Evolutionary conservation across 768 basidiomycete genomes (phyloP), one percentile per base, ranked within the genome.

Genomic region (Lactifluus pinguis): DNA sequence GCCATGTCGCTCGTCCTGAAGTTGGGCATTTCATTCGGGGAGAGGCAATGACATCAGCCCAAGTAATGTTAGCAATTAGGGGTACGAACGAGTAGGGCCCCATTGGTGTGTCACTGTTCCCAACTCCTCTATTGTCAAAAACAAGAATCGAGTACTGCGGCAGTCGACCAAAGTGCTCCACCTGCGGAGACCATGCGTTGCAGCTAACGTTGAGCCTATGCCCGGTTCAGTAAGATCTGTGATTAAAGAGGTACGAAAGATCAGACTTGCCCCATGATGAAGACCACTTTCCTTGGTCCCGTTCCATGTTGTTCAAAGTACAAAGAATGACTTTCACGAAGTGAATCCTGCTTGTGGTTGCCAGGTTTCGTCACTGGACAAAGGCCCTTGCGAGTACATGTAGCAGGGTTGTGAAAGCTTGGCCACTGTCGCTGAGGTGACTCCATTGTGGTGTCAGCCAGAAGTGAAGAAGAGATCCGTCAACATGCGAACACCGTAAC

Each of bases 91-190:
- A 79, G 72, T 92, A 92, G 1, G 89, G 88, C 1, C 89, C 91
- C 48, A 76, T 72, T 0, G 89, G 89, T 45, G 81, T 76, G 4
- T 77, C 81, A 34, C 85, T 88, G 70, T 89, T 80, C 7, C 91
- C 91, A 6, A 88, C 88, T 1, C 91, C 91, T 39, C 91, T 80
- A 69, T 93, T 92, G 71, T 92, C 91, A 68, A 92, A 91, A 5
- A 89, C 87, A 2, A 92, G 75, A 13, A 81, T 74, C 0, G 82
- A 78, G 67, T 85, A 86, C 36, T 81, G 73, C 13, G 75, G 72
- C 15, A 77, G 70, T n/a, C 68, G 71, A 8, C 78, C 76, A 65
- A 92, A 90, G 68, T 86, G 76, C 4, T 77, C 70, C 3, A 92
- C 85, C 69, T 92, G 88, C 0, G 73, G 67, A 0, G 70, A 68